Percentiles rank a stretch among this genome's conserved stretches.
Evolutionary conservation across 352 stramenopile genomes (phyloP).

Genomic region (Pythium aristosporum): DNA sequence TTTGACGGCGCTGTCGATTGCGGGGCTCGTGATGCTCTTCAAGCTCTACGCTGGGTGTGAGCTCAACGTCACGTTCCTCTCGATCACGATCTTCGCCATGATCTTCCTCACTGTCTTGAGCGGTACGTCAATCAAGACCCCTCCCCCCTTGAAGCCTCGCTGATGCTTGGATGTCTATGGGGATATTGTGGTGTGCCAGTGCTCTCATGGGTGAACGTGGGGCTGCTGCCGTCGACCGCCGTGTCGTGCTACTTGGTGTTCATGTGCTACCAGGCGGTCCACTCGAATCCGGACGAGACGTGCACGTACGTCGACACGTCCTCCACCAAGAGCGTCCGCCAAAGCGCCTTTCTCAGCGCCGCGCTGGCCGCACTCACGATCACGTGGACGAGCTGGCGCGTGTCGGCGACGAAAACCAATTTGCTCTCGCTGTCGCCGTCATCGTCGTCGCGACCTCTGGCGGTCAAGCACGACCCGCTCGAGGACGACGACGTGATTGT

Average conservation of each 20-base stretch:
- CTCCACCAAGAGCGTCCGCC: slow-evolving; percentile 33
- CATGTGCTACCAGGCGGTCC: slow-evolving; percentile 71
- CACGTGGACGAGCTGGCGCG: slow-evolving; percentile 67
- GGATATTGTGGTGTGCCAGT: slow-evolving; percentile 33
- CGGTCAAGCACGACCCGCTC: not conserved
- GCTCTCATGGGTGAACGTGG: slow-evolving; percentile 54
- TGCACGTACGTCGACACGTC: slow-evolving; percentile 37
- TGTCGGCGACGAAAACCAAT: slow-evolving; percentile 57
- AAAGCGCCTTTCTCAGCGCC: slow-evolving; percentile 48
- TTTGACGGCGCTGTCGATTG: slow-evolving; percentile 32
- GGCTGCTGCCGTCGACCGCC: slow-evolving; percentile 52
- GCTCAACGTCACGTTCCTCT: slow-evolving; percentile 62
- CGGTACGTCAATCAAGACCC: slow-evolving; percentile 28
- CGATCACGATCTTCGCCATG: slow-evolving; percentile 46
- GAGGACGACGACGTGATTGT: slow-evolving; percentile 11
- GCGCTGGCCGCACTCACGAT: slow-evolving; percentile 44
- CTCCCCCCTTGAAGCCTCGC: not conserved
- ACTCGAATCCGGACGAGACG: slow-evolving; percentile 56
- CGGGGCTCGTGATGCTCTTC: slow-evolving; percentile 54
- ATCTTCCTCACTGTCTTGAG: slow-evolving; percentile 52
- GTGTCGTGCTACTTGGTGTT: slow-evolving; percentile 65
- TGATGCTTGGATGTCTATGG: not conserved
- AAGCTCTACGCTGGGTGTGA: slow-evolving; percentile 47
- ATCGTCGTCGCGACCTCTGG: not conserved
- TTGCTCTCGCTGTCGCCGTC: slow-evolving; percentile 47